A percentile compares a stretch with the other conserved stretches of the same genome.
Conservation (phyloP, 73 alveolate species). For the Uronychia binucleata region DNA sequence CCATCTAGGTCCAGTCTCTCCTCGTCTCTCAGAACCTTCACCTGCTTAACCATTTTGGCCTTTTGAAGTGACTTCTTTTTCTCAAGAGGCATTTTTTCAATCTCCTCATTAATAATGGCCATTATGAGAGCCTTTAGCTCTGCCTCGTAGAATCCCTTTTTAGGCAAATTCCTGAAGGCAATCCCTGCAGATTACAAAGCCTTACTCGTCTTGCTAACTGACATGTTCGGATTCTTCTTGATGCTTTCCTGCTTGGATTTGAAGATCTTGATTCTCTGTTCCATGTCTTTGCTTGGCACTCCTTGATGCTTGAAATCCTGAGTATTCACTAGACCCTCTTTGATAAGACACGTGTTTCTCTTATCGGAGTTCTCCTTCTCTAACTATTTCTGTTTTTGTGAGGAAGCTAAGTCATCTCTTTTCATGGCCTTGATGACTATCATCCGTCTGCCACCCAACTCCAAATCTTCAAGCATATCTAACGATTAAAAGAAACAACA, state of each 20-base stretch:
- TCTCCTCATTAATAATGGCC: constrained; percentile 15
- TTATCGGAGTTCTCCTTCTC: constrained; percentile 43
- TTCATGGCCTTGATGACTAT: constrained; percentile 46
- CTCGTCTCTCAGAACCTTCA: constrained; percentile 42
- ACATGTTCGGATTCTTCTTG: constrained; percentile 37
- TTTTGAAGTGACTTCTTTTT: neutral
- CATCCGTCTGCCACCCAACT: constrained; percentile 45
- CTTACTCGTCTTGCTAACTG: constrained; percentile 16
- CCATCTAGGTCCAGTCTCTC: constrained; percentile 41
- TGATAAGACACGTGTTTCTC: constrained; percentile 20
- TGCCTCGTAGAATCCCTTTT: constrained; percentile 26
- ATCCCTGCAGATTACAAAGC: neutral
- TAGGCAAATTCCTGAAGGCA: constrained; percentile 47
- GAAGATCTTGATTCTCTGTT: constrained; percentile 31
- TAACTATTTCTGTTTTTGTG: neutral
- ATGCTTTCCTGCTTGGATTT: constrained; percentile 4
- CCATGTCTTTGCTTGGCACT: constrained; percentile 39
- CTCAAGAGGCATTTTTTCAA: neutral
- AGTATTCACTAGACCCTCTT: constrained; percentile 53
- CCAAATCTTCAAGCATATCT: constrained; percentile 40
- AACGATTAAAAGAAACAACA: neutral
- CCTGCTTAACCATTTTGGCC: constrained; percentile 28
- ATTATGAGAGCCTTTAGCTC: constrained; percentile 36
- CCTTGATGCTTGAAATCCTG: constrained; percentile 31
- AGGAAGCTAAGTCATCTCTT: constrained; percentile 6